phyloP scores from a whole-genome alignment of 2,329 filamentous ascomycete species.

The Penicillium sp. region DNA sequence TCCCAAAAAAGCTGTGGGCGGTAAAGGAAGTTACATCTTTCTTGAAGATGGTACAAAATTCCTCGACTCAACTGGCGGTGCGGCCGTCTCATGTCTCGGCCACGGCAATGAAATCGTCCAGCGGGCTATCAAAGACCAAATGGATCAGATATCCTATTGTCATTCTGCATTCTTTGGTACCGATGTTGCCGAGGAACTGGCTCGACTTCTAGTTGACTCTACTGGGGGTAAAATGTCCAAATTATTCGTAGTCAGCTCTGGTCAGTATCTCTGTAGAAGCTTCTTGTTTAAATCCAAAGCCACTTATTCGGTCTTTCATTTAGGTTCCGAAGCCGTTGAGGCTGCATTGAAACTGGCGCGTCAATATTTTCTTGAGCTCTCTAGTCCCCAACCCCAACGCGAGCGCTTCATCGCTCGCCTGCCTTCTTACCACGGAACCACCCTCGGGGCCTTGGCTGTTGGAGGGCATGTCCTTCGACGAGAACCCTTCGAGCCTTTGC shows the following conservation, averaged over 20 bases:
- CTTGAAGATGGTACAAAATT: slow-evolving; percentile 59
- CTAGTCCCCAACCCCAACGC: slow-evolving; percentile 53
- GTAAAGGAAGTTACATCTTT: slow-evolving; percentile 53
- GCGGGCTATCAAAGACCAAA: slow-evolving; percentile 60
- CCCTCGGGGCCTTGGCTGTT: slow-evolving; percentile 65
- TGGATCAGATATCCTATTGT: slow-evolving; percentile 60
- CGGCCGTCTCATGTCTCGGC: slow-evolving; percentile 71
- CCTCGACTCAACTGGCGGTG: slow-evolving; percentile 72
- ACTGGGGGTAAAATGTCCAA: slow-evolving; percentile 55
- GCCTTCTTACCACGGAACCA: slow-evolving; percentile 70
- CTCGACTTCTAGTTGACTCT: slow-evolving; percentile 49
- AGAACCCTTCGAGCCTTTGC: slow-evolving; percentile 60
- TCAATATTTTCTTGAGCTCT: slow-evolving; percentile 65
- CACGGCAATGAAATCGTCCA: slow-evolving; percentile 63
- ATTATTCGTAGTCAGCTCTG: slow-evolving; percentile 59
- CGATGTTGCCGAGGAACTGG: slow-evolving; percentile 54
- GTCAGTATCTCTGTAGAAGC: slow-evolving; percentile 34
- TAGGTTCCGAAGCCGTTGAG: slow-evolving; percentile 69
- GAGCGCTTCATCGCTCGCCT: slow-evolving; percentile 64
- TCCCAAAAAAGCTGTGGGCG: slow-evolving; percentile 51
- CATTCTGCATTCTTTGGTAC: slow-evolving; percentile 61
- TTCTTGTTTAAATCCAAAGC: background rate
- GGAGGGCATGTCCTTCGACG: slow-evolving; percentile 63
- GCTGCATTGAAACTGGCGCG: slow-evolving; percentile 66
- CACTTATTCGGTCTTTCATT: background rate